These are phyloP conservation scores for Mycena galopus DNA, from an alignment of 768 basidiomycete species.

Conservation along the genomic window DNA sequence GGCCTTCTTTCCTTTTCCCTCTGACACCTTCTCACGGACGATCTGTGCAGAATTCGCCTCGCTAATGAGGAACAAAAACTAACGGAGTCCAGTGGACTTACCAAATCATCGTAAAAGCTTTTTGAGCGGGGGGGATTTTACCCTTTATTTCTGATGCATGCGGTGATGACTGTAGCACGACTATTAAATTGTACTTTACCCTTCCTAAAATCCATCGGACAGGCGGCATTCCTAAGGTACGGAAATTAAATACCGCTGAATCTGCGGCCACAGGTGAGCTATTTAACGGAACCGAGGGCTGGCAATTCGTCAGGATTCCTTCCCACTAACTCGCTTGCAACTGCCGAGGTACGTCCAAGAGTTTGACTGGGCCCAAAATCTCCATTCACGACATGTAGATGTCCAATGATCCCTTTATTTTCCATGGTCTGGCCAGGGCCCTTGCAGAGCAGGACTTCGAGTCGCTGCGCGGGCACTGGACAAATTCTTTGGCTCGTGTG, in stretches of 20 bases:
- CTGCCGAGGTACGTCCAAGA: background rate
- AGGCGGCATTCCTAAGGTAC: background rate
- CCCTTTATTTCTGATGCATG: background rate
- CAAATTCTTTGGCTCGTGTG: background rate
- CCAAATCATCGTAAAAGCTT: background rate
- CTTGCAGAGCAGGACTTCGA: slow-evolving; percentile 14
- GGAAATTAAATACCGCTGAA: slow-evolving; percentile 6
- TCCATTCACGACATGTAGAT: background rate
- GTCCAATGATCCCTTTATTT: slow-evolving; percentile 9
- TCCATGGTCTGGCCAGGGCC: slow-evolving; percentile 20
- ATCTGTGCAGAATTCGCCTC: slow-evolving; percentile 44
- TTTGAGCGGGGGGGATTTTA: background rate
- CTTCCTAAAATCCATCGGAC: background rate
- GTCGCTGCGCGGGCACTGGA: background rate
- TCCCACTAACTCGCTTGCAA: background rate
- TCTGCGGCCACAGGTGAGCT: slow-evolving; percentile 8
- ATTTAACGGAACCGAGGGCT: background rate
- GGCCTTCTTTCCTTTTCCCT: slow-evolving; percentile 24
- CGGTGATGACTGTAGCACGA: background rate
- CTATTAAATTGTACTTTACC: background rate
- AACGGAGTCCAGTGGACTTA: slow-evolving; percentile 22
- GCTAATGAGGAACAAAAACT: slow-evolving; percentile 48
- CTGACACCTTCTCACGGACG: background rate
- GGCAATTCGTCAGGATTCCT: background rate
- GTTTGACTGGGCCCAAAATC: background rate